Evolutionary conservation across 805 yeast genomes (phyloP).

Genomic region (Lachancea cidri): DNA sequence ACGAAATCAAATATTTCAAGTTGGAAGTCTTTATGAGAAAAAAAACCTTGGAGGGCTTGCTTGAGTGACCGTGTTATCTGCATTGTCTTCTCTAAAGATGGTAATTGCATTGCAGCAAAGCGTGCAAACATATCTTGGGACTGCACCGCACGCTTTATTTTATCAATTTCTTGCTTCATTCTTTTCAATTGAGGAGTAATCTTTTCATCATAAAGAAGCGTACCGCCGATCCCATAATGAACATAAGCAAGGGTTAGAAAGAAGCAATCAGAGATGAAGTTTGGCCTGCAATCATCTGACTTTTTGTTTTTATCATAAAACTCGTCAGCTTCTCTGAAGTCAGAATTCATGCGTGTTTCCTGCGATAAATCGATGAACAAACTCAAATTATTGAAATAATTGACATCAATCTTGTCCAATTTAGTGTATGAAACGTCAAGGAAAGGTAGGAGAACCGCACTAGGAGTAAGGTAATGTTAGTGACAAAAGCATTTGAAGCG

Average conservation of each 20-base stretch:
- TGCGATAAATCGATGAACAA: conserved; percentile 61
- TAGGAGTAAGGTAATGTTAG: conserved; percentile 64
- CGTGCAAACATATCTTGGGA: conserved; percentile 26
- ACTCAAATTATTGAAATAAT: conserved; percentile 53
- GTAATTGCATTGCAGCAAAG: conserved; percentile 40
- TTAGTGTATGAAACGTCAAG: conserved; percentile 60
- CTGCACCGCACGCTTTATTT: conserved; percentile 25
- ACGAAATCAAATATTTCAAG: conserved; percentile 69
- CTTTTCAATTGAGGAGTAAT: conserved; percentile 46
- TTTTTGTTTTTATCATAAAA: conserved; percentile 42
- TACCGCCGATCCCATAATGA: conserved; percentile 88
- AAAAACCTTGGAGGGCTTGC: conserved; percentile 59
- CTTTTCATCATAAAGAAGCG: conserved; percentile 51
- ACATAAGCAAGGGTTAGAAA: conserved; percentile 71
- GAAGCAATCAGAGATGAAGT: conserved; percentile 90
- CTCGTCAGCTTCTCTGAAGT: conserved; percentile 61
- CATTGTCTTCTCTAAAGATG: conserved; percentile 42
- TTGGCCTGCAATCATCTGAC: conserved; percentile 38
- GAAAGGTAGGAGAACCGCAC: conserved; percentile 80
- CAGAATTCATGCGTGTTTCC: conserved; percentile 79
- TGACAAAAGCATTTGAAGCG: conserved; percentile 77
- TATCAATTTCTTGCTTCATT: conserved; percentile 38
- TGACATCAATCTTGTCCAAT: conserved; percentile 68
- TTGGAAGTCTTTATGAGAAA: conserved; percentile 53
- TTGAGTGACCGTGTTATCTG: conserved; percentile 39